A percentile compares a stretch with the other conserved stretches of the same genome.
phyloP scores from a whole-genome alignment of 768 basidiomycete species.

The Grammothele lineata region DNA sequence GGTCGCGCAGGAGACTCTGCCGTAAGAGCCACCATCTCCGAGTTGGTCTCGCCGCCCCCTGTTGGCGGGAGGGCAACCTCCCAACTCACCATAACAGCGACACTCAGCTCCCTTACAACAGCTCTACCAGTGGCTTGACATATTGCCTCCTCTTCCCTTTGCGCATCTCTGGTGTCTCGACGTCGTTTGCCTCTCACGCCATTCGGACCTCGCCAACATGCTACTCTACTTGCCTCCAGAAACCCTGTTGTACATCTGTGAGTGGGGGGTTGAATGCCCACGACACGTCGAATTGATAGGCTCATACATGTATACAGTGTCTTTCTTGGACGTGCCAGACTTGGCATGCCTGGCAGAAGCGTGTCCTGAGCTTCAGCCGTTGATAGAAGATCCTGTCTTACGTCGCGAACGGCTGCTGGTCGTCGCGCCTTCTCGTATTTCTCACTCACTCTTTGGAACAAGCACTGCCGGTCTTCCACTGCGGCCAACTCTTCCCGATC shows the following conservation, averaged over 20 bases:
- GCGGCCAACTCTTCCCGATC: constrained; percentile 61
- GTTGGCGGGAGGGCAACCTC: no score
- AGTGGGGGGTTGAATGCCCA: no score
- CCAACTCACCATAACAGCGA: no score
- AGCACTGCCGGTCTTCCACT: constrained; percentile 51
- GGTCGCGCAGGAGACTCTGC: no score
- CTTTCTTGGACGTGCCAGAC: constrained; percentile 72
- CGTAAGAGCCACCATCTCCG: no score
- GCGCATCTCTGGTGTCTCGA: no score
- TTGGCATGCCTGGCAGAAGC: constrained; percentile 49
- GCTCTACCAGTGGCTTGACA: no score
- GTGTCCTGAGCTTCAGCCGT: constrained; percentile 40
- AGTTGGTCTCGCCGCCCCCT: no score
- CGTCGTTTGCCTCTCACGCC: no score
- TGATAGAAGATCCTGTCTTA: constrained; percentile 60
- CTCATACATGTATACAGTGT: constrained; percentile 39
- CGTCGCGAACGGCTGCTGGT: constrained; percentile 58
- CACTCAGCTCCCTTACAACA: no score
- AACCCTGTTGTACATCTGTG: constrained; percentile 3
- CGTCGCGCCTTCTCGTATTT: constrained; percentile 62
- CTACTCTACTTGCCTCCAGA: constrained; percentile 3
- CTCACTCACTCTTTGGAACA: constrained; percentile 59
- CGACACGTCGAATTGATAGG: no score
- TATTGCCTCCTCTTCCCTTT: no score
- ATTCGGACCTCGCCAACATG: background rate